phyloP scores from a whole-genome alignment of 768 basidiomycete genomes.

The Podaxis mareebaensis region DNA sequence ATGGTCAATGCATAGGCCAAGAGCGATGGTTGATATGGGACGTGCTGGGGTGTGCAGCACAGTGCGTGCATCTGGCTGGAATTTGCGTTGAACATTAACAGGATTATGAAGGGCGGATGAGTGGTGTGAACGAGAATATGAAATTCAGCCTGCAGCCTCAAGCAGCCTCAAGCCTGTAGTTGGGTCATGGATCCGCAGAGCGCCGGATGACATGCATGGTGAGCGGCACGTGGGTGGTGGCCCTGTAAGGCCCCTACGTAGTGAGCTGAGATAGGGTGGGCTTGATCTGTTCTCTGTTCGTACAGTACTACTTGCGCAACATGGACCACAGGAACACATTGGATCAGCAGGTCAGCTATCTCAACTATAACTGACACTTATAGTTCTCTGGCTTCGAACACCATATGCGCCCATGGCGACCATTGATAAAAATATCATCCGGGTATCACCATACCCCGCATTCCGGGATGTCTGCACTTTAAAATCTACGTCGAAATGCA shows the following conservation, averaged over 20 bases:
- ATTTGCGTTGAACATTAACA: not conserved
- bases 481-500: not conserved
- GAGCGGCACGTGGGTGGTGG: too few species aligned
- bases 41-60: not conserved
- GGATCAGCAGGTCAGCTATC: not conserved
- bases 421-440: not conserved
- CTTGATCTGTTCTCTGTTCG: not conserved
- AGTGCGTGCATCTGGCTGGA: not conserved
- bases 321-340: not conserved
- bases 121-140: too few species aligned
- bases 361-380: not conserved
- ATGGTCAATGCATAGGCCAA: not conserved
- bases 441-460: conserved; percentile 1
- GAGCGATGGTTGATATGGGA: not conserved
- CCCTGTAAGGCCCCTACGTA: too few species aligned
- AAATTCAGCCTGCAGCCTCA: too few species aligned
- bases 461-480: not conserved
- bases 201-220: not conserved
- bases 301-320: not conserved
- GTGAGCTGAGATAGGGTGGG: too few species aligned
- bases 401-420: conserved; percentile 1
- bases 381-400: not conserved
- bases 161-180: not conserved
- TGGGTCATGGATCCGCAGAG: not conserved
- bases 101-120: not conserved